Conservation (phyloP, 2,329 filamentous ascomycete genomes). For the Bipolaris oryzae region DNA sequence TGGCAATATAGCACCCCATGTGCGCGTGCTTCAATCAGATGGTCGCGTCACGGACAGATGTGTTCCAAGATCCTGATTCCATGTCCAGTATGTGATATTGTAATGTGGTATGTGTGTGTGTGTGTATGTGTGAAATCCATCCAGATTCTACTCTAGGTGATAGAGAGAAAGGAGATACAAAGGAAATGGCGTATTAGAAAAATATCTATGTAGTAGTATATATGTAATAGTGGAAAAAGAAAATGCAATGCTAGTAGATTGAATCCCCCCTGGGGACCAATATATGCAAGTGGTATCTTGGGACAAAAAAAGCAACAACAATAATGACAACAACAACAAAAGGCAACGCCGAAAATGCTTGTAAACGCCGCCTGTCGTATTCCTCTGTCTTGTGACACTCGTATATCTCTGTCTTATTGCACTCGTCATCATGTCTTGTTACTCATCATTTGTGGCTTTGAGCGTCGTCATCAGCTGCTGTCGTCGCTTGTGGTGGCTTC, state of each 20-base stretch:
- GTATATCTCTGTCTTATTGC: not conserved
- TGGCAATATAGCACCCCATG: no score
- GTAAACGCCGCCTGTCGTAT: conserved; percentile 4
- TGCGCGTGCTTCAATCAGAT: no score
- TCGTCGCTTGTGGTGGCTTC: conserved; percentile 36
- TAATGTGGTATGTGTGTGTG: no score
- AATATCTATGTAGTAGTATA: not conserved
- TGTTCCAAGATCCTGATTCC: no score
- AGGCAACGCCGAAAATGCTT: conserved; percentile 17
- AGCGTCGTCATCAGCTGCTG: conserved; percentile 27
- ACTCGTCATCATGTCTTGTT: not conserved
- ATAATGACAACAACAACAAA: not conserved
- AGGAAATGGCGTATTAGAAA: not conserved
- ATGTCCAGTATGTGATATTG: no score
- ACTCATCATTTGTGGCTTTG: not conserved
- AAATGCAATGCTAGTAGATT: conserved; percentile 6
- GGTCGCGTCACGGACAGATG: no score
- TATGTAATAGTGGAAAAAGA: conserved; percentile 2
- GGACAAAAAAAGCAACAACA: not conserved
- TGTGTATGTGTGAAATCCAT: no score
- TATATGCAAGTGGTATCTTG: conserved; percentile 18
- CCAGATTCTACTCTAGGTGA: not conserved
- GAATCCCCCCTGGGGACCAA: conserved; percentile 6
- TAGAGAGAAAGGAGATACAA: not conserved
- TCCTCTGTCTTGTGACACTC: conserved; percentile 1